Conservation (phyloP, 129 eudicot genomes). For the Calendula officinalis region DNA sequence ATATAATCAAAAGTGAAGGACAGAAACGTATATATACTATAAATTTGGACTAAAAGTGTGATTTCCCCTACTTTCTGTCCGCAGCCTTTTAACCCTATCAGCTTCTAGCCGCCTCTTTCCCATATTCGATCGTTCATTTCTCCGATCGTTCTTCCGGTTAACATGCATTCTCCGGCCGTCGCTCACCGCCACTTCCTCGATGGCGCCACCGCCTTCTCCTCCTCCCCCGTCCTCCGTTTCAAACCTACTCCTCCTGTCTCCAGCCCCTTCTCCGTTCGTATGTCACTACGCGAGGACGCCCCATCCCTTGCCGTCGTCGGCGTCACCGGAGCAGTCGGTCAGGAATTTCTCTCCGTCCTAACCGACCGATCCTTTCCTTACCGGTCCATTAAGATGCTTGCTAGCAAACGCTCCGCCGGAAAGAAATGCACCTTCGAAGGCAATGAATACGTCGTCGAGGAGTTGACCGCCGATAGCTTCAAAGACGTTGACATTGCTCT, state of each 20-base stretch:
- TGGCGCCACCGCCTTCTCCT: constrained; percentile 31
- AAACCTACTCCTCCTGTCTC: constrained; percentile 17
- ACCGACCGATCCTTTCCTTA: constrained; percentile 81
- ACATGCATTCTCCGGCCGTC: constrained; percentile 50
- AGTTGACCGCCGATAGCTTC: constrained; percentile 54
- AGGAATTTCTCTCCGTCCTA: constrained; percentile 81
- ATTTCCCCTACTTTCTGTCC: constrained; percentile 1
- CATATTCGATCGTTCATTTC: constrained; percentile 2
- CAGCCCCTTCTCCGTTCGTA: constrained; percentile 50
- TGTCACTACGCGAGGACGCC: constrained; percentile 73
- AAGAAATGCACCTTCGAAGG: constrained; percentile 50
- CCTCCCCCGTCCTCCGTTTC: constrained; percentile 27
- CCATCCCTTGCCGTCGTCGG: constrained; percentile 93
- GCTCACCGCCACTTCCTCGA: constrained; percentile 37
- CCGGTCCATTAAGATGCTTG: constrained; percentile 71
- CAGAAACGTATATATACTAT: constrained; percentile 1
- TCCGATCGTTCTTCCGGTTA: constrained; percentile 24
- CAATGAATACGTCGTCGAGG: constrained; percentile 47
- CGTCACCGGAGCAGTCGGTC: constrained; percentile 94
- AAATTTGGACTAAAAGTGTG: constrained; percentile 1
- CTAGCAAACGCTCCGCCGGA: constrained; percentile 87
- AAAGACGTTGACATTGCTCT: constrained; percentile 70
- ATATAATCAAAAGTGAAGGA: not conserved
- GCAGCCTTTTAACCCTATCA: constrained; percentile 33
- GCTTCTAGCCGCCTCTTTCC: constrained; percentile 34